Evolutionary conservation across 129 eudicot species (phyloP).

Genomic region (Tanacetum coccineum): DNA sequence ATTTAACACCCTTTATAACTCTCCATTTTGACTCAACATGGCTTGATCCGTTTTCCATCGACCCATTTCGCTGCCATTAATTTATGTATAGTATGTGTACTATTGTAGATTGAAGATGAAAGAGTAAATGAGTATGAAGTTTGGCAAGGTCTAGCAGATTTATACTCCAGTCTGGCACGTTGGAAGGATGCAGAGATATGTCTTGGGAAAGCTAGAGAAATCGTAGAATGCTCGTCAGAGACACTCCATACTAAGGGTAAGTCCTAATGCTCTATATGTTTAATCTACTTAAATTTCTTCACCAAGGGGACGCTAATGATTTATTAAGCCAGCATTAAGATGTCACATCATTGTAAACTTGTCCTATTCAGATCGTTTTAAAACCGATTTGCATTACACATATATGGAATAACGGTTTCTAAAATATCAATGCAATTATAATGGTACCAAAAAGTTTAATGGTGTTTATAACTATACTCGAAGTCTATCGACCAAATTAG

Average conservation of each 20-base stretch:
- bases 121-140: slow-evolving; percentile 75
- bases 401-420: too few species aligned
- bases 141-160: slow-evolving; percentile 92
- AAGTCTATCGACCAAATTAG: too few species aligned
- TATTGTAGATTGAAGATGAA: slow-evolving; percentile 60
- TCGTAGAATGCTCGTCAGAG: slow-evolving; percentile 64
- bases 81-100: slow-evolving; percentile 3
- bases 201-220: slow-evolving; percentile 74
- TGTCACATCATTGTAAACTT: too few species aligned
- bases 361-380: too few species aligned
- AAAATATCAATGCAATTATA: too few species aligned
- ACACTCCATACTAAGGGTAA: slow-evolving; percentile 75
- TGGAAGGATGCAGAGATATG: slow-evolving; percentile 94
- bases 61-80: neutral
- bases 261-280: neutral
- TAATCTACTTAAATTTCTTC: neutral
- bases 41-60: too few species aligned
- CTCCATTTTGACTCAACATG: neutral
- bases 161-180: slow-evolving; percentile 78
- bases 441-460: too few species aligned
- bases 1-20: neutral
- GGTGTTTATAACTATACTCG: too few species aligned
- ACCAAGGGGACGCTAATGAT: neutral
- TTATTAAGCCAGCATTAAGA: neutral
- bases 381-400: too few species aligned